These are phyloP conservation scores for Fusarium falciforme DNA, from an alignment of 2,329 filamentous ascomycete genomes.

Conservation along the genomic window DNA sequence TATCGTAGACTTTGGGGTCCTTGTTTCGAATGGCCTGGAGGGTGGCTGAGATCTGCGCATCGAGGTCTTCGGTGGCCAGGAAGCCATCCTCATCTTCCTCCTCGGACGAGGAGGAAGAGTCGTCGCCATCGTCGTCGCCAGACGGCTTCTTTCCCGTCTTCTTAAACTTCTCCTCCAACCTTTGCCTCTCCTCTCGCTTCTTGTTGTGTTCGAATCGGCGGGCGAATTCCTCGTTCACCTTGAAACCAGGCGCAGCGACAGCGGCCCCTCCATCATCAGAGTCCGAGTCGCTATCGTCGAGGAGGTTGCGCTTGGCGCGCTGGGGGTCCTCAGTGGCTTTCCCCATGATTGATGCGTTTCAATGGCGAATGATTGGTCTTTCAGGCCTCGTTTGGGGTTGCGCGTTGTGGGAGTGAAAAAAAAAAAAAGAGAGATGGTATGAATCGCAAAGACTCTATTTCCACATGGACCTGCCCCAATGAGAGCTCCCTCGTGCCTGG, in stretches of 20 bases:
- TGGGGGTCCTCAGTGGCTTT: slow-evolving; percentile 46
- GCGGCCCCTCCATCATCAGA: slow-evolving; percentile 56
- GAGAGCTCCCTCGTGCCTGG: slow-evolving; percentile 26
- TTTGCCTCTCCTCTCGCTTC: slow-evolving; percentile 88
- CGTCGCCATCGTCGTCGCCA: slow-evolving; percentile 61
- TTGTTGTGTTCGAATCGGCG: slow-evolving; percentile 96
- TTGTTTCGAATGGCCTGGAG: slow-evolving; percentile 89
- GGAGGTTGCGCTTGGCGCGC: slow-evolving; percentile 59
- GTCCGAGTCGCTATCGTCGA: slow-evolving; percentile 68
- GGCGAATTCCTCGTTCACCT: slow-evolving; percentile 92
- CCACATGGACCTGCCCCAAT: slow-evolving; percentile 19
- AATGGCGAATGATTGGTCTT: background rate
- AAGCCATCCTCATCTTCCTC: slow-evolving; percentile 92
- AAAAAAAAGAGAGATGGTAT: slow-evolving; percentile 14
- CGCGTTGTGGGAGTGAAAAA: slow-evolving; percentile 1
- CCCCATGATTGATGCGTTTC: slow-evolving; percentile 21
- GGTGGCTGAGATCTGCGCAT: slow-evolving; percentile 88
- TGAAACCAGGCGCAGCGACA: slow-evolving; percentile 66
- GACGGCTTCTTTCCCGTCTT: slow-evolving; percentile 53
- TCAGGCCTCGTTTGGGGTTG: background rate
- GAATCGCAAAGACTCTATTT: slow-evolving; percentile 20
- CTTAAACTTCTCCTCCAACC: slow-evolving; percentile 86
- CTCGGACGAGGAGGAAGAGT: slow-evolving; percentile 79
- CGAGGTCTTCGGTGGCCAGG: slow-evolving; percentile 84
- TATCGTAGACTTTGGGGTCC: slow-evolving; percentile 91